These are phyloP conservation scores for Nitzschia sp. DNA, from an alignment of 108 stramenopile genomes.

Conservation along the genomic window DNA sequence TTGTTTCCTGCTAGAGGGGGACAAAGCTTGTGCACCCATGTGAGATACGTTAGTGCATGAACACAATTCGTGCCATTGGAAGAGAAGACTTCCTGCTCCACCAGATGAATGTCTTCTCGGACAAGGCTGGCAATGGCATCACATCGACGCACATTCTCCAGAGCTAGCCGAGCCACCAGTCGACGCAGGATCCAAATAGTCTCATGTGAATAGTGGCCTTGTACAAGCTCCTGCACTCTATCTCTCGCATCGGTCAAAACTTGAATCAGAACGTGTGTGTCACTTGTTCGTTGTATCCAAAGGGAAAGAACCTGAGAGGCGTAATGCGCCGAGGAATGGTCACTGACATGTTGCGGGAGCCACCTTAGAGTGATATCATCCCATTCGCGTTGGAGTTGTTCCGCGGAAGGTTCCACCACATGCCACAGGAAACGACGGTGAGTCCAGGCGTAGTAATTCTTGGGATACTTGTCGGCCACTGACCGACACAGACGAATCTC, in stretches of 20 bases:
- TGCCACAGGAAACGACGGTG: constrained; percentile 36
- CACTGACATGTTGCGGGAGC: constrained; percentile 44
- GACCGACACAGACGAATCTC: constrained; percentile 32
- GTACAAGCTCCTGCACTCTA: background rate
- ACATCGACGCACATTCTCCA: background rate
- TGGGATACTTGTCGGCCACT: constrained; percentile 49
- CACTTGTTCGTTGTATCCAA: background rate
- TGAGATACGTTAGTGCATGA: constrained; percentile 2
- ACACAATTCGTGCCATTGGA: background rate
- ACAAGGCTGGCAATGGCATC: background rate
- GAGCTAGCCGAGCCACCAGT: constrained; percentile 10
- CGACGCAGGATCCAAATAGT: constrained; percentile 35
- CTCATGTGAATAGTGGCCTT: constrained; percentile 10
- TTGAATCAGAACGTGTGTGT: background rate
- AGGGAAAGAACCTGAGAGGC: constrained; percentile 31
- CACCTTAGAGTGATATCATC: constrained; percentile 19
- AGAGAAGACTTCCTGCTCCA: background rate
- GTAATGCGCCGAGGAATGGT: constrained; percentile 59
- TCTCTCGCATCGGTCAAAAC: background rate
- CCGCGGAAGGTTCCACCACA: background rate
- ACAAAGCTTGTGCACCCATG: background rate
- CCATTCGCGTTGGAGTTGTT: constrained; percentile 34
- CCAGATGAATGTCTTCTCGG: background rate
- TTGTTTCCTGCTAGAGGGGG: too few species aligned
- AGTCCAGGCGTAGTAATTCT: constrained; percentile 63